These are phyloP conservation scores for Fraxinus xanthoxyloides DNA, from an alignment of 305 asterid species.

Conservation along the genomic window DNA sequence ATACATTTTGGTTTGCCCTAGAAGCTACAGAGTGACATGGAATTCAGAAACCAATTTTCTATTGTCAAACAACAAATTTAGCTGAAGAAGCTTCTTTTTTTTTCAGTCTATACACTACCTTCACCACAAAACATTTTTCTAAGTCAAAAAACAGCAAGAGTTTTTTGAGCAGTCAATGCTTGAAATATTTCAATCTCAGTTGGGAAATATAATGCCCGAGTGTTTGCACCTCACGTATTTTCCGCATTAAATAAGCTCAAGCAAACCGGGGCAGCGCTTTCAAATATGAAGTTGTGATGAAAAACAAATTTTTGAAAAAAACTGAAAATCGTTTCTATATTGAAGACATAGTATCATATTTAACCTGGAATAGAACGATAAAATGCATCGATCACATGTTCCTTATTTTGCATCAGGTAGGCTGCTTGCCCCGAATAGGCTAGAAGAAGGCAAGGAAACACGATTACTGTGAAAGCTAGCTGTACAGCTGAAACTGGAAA, in stretches of 20 bases:
- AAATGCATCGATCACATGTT: constrained; percentile 76
- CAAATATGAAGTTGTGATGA: not conserved
- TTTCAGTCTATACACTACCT: not conserved
- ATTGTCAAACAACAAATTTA: not conserved
- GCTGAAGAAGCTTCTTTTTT: not conserved
- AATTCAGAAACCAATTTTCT: not conserved
- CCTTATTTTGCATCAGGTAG: constrained; percentile 72
- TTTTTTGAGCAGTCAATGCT: not conserved
- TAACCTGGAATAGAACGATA: constrained; percentile 97
- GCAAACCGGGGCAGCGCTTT: not conserved
- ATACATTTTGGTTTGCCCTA: not conserved
- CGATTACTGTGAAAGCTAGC: constrained; percentile 83
- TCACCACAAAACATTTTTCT: not conserved
- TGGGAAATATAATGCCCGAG: not conserved
- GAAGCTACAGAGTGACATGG: not conserved
- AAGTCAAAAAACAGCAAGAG: not conserved
- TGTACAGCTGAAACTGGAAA: constrained; percentile 92
- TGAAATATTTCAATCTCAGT: not conserved
- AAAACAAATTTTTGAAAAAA: not conserved
- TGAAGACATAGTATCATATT: not conserved
- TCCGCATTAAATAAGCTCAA: not conserved
- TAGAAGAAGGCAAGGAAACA: constrained; percentile 92
- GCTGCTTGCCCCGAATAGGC: constrained; percentile 98
- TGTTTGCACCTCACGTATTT: not conserved
- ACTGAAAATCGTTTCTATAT: not conserved